Percentiles rank a stretch among this genome's conserved stretches.
Evolutionary conservation across 805 yeast species (phyloP).

Genomic region (Metschnikowia picachoensis): DNA sequence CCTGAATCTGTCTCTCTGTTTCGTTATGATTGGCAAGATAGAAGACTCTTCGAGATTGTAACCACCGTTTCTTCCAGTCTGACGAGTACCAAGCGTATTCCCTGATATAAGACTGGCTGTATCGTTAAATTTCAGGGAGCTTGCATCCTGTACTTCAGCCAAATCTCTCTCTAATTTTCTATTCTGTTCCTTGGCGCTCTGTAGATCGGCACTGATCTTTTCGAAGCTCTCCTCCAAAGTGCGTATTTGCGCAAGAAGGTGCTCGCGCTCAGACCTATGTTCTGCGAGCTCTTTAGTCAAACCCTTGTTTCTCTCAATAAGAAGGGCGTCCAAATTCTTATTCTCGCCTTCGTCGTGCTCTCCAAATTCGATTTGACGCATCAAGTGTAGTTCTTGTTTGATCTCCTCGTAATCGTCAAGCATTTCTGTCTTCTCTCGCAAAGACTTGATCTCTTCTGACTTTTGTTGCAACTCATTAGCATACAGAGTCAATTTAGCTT

Average conservation of each 20-base stretch:
- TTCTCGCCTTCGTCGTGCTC: constrained; percentile 32
- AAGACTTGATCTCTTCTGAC: constrained; percentile 45
- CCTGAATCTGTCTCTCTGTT: constrained; percentile 92
- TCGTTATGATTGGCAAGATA: constrained; percentile 81
- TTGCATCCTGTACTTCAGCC: constrained; percentile 47
- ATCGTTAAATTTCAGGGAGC: constrained; percentile 44
- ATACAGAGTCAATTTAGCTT: constrained; percentile 34
- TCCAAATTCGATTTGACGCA: constrained; percentile 77
- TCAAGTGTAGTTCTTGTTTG: constrained; percentile 67
- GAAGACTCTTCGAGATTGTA: constrained; percentile 37
- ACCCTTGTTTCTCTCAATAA: constrained; percentile 67
- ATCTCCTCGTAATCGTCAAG: constrained; percentile 76
- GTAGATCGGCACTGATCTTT: constrained; percentile 35
- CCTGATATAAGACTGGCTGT: constrained; percentile 68
- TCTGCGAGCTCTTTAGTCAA: constrained; percentile 68
- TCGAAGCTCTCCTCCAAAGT: constrained; percentile 38
- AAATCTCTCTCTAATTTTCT: constrained; percentile 72
- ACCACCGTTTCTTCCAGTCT: constrained; percentile 31
- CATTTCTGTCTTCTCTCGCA: constrained; percentile 47
- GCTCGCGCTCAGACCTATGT: constrained; percentile 56
- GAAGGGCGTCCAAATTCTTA: constrained; percentile 48
- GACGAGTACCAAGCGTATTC: constrained; percentile 32
- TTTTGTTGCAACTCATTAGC: constrained; percentile 46
- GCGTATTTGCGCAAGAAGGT: constrained; percentile 37
- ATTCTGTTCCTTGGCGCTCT: constrained; percentile 44